These are phyloP conservation scores for Irpex rosettiformis DNA, from an alignment of 1,284 basidiomycete species.

Conservation along the genomic window DNA sequence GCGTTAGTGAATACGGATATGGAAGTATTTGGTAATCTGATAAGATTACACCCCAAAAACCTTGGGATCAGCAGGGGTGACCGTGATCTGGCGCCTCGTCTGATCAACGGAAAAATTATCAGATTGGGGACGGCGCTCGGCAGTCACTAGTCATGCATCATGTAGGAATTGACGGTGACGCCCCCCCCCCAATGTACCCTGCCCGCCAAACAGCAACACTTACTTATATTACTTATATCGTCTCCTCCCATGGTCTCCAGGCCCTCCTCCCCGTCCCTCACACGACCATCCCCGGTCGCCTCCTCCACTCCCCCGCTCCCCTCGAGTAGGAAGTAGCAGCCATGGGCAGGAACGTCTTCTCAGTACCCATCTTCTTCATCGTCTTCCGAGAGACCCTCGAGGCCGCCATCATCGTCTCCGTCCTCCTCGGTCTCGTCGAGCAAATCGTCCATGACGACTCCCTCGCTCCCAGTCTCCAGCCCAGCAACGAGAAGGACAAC, in stretches of 20 bases:
- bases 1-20: neutral
- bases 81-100: constrained; percentile 9
- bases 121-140: constrained; percentile 15
- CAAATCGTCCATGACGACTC: constrained; percentile 60
- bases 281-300: constrained; percentile 11
- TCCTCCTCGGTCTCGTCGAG: constrained; percentile 81
- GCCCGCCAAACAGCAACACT: neutral
- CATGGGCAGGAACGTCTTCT: constrained; percentile 69
- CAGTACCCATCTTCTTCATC: constrained; percentile 84
- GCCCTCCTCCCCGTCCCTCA: constrained; percentile 1
- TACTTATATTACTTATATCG: constrained; percentile 4
- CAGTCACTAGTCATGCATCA: too few species aligned
- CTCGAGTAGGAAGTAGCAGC: constrained; percentile 14
- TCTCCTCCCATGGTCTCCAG: neutral
- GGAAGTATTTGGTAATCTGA: constrained; percentile 13
- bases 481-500: constrained; percentile 21
- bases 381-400: constrained; percentile 89
- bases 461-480: constrained; percentile 17
- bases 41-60: constrained; percentile 16
- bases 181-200: neutral
- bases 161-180: too few species aligned
- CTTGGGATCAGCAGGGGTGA: constrained; percentile 4
- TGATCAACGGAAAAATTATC: constrained; percentile 19
- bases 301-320: constrained; percentile 15
- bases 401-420: constrained; percentile 85